Percentiles rank a stretch among this genome's conserved stretches.
These are phyloP conservation scores for Aureobasidium zeae DNA, from an alignment of 2,329 filamentous ascomycete species.

Conservation along the genomic window DNA sequence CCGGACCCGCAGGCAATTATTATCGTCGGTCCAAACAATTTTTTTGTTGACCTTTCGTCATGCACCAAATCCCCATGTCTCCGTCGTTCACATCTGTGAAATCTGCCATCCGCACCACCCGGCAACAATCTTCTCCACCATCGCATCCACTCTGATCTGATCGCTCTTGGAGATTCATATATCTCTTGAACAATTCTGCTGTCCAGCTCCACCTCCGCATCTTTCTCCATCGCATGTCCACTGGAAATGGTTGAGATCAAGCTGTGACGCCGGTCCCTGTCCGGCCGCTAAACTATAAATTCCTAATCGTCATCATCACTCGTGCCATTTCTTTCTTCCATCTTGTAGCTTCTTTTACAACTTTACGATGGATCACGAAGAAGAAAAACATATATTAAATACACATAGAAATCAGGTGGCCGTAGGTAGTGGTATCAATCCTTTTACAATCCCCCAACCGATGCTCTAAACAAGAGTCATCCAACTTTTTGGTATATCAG, in stretches of 20 bases:
- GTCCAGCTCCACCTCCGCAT: neutral
- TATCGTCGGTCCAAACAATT: neutral
- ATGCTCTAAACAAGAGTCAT: neutral
- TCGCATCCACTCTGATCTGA: slow-evolving; percentile 7
- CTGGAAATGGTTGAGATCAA: slow-evolving; percentile 2
- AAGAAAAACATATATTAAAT: neutral
- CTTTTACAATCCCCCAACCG: too few relatives aligned
- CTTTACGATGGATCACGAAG: neutral
- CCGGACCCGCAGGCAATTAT: too few relatives aligned
- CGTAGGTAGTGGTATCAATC: too few relatives aligned
- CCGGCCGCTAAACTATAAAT: slow-evolving; percentile 3
- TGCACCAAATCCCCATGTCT: neutral
- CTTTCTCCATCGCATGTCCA: neutral
- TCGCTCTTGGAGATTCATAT: neutral
- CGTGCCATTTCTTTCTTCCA: too few relatives aligned
- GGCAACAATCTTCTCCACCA: neutral
- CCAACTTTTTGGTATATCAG: slow-evolving; percentile 9
- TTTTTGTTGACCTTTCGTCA: slow-evolving; percentile 13
- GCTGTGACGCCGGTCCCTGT: slow-evolving; percentile 8
- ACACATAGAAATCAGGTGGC: too few relatives aligned
- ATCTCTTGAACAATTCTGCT: neutral
- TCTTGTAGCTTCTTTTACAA: too few relatives aligned
- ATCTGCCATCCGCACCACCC: too few relatives aligned
- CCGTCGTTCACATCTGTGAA: too few relatives aligned
- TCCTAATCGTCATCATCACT: slow-evolving; percentile 5